Conservation (phyloP, 345 rosid species). For the Eucalyptus cladocalyx region DNA sequence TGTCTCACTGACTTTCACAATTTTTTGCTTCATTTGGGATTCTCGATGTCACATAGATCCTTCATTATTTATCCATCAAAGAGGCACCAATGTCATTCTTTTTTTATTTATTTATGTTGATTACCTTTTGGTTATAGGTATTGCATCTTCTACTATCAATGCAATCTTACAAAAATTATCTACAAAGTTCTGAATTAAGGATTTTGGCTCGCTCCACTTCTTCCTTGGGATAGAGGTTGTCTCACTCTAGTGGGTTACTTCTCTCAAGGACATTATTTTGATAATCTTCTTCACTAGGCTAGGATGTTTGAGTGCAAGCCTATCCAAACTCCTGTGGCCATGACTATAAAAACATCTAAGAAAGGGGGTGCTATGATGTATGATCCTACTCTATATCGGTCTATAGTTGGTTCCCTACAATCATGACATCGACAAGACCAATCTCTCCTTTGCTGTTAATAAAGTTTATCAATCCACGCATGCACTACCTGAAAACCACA, state of each 20-base stretch:
- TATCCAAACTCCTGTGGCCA: neutral
- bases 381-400: neutral
- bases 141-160: neutral
- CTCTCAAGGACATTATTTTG: neutral
- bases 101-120: neutral
- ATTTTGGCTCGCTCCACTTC: neutral
- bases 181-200: neutral
- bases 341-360: neutral
- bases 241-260: neutral
- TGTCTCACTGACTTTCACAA: neutral
- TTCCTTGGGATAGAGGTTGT: neutral
- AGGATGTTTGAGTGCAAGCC: neutral
- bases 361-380: neutral
- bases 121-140: neutral
- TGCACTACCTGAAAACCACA: neutral
- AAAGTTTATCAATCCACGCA: neutral
- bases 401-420: neutral
- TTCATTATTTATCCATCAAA: neutral
- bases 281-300: neutral
- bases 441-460: neutral
- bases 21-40: neutral
- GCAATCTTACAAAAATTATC: neutral
- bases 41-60: too few relatives aligned
- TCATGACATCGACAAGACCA: neutral
- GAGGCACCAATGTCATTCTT: too few relatives aligned